Percentiles rank a stretch among this genome's conserved stretches.
Conservation (phyloP, 805 yeast species). For the Yamadazyma olivae region DNA sequence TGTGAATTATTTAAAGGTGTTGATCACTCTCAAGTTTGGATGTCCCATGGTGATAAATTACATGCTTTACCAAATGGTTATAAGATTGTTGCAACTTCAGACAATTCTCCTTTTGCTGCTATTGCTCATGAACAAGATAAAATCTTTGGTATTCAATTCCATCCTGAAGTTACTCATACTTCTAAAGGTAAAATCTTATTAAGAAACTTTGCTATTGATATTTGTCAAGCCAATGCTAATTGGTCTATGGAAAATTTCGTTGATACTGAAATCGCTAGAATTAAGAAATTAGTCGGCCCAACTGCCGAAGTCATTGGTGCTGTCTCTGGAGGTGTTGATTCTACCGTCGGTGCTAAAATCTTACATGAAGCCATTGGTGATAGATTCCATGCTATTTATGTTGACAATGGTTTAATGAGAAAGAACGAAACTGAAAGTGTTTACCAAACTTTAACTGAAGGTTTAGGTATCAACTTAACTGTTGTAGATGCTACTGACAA, state of each 20-base stretch:
- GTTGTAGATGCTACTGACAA: constrained; percentile 93
- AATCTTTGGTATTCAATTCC: constrained; percentile 96
- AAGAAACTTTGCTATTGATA: constrained; percentile 88
- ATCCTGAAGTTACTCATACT: constrained; percentile 98
- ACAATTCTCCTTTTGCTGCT: constrained; percentile 95
- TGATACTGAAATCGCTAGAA: constrained; percentile 93
- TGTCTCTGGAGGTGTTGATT: constrained; percentile 99
- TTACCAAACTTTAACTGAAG: constrained; percentile 84
- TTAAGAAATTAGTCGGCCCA: constrained; percentile 89
- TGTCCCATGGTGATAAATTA: constrained; percentile 98
- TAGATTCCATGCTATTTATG: constrained; percentile 96
- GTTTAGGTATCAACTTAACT: constrained; percentile 90
- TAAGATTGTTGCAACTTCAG: constrained; percentile 85
- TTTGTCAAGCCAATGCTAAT: constrained; percentile 82
- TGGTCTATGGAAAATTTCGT: constrained; percentile 99
- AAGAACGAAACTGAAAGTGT: constrained; percentile 87
- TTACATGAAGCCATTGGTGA: constrained; percentile 98
- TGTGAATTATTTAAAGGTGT: constrained; percentile 83
- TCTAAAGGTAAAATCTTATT: constrained; percentile 83
- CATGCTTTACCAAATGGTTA: constrained; percentile 86
- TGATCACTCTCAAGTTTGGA: constrained; percentile 96
- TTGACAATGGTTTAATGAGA: constrained; percentile 97
- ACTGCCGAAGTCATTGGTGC: constrained; percentile 99
- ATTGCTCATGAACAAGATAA: constrained; percentile 69
- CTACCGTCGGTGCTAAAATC: constrained; percentile 97